phyloP scores from a whole-genome alignment of 345 rosid genomes.

The Lepidium sativum region DNA sequence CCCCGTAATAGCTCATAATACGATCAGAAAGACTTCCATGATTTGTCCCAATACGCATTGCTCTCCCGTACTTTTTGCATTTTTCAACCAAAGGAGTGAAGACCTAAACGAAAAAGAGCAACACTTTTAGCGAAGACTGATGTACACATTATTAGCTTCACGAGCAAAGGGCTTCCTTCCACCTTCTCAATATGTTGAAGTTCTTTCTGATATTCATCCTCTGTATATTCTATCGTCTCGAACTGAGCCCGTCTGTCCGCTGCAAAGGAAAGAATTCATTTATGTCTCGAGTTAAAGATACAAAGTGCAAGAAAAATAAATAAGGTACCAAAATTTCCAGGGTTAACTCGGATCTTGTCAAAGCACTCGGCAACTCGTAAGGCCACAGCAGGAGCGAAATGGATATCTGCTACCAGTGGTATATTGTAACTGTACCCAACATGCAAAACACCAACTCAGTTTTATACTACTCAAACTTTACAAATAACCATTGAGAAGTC shows the following conservation, averaged over 20 bases:
- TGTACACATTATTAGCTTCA: neutral
- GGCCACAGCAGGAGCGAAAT: conserved; percentile 92
- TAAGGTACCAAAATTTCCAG: conserved; percentile 82
- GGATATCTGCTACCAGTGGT: conserved; percentile 96
- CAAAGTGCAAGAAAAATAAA: neutral
- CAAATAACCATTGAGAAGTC: neutral
- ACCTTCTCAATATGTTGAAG: conserved; percentile 94
- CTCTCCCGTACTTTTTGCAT: conserved; percentile 95
- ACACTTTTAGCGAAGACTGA: neutral
- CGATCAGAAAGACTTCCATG: conserved; percentile 99
- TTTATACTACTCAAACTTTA: conserved; percentile 2
- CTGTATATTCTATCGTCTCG: conserved; percentile 82
- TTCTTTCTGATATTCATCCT: conserved; percentile 92
- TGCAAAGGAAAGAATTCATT: conserved; percentile 30
- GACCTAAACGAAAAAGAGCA: conserved; percentile 37
- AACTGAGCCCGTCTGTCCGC: conserved; percentile 97
- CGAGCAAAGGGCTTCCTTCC: conserved; percentile 4
- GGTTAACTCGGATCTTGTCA: conserved; percentile 97
- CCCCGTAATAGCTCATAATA: conserved; percentile 96
- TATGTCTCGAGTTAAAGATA: neutral
- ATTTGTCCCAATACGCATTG: conserved; percentile 98
- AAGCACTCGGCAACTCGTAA: conserved; percentile 91
- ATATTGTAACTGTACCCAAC: conserved; percentile 70
- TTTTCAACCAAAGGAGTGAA: conserved; percentile 96
- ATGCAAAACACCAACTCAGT: neutral